Evolutionary conservation across 805 yeast genomes (phyloP).

Genomic region (Sugiyamaella americana): DNA sequence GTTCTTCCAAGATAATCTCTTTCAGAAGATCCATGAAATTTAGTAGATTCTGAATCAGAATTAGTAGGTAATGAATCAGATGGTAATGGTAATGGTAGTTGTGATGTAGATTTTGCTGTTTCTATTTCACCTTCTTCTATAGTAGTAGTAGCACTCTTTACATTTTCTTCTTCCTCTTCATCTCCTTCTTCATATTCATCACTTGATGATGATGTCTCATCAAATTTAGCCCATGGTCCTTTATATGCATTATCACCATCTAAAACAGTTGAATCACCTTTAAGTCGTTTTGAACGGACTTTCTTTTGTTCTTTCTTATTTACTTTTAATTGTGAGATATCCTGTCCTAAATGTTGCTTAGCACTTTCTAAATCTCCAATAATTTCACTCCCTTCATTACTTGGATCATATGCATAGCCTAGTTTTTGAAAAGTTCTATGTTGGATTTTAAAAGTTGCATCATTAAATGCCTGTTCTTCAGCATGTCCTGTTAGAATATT

Average conservation of each 20-base stretch:
- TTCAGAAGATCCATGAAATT: constrained; percentile 33
- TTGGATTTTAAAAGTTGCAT: constrained; percentile 37
- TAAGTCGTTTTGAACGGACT: constrained; percentile 35
- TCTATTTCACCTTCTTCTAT: constrained; percentile 23
- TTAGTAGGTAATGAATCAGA: neutral
- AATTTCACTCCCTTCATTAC: constrained; percentile 9
- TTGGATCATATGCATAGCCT: constrained; percentile 32
- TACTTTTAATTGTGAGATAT: constrained; percentile 23
- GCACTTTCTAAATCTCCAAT: constrained; percentile 25
- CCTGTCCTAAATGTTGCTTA: constrained; percentile 23
- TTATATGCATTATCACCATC: constrained; percentile 42
- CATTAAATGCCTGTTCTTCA: constrained; percentile 36
- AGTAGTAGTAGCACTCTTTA: constrained; percentile 11
- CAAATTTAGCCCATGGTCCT: constrained; percentile 63
- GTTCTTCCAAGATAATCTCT: constrained; percentile 58
- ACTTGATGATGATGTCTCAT: constrained; percentile 20
- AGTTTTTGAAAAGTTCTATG: constrained; percentile 34
- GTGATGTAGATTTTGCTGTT: constrained; percentile 7
- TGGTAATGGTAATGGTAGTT: no score
- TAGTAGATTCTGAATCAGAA: constrained; percentile 19
- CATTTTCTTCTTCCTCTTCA: constrained; percentile 18
- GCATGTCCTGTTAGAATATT: constrained; percentile 29
- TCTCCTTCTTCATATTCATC: constrained; percentile 10
- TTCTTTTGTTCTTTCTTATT: constrained; percentile 30
- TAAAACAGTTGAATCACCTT: constrained; percentile 36